Evolutionary conservation across 1,284 basidiomycete species (phyloP), one percentile per base, ranked within the genome.

Genomic region (Testicularia cyperi): DNA sequence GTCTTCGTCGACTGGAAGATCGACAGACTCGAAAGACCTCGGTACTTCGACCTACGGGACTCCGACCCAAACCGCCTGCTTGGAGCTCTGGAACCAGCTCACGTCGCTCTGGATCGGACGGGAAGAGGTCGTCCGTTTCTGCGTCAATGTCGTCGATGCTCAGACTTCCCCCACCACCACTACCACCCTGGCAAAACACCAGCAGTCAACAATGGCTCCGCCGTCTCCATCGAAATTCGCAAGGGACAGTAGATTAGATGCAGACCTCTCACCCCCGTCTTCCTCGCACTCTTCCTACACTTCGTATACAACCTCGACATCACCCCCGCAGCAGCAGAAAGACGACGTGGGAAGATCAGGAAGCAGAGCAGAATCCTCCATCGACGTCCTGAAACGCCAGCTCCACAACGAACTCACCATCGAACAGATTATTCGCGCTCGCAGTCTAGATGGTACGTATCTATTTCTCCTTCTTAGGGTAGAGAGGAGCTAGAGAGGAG

Each of bases 391-490:
- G 32, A 41, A 41, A 2, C 31, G 70, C 4, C 71, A 74, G 33
- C 19, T 74, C 27, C 65, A 60, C 26, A 74, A 74, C 45, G 71
- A 74, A 38, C 42, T 74, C n/a, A 44, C 44, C 12, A 37, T 74
- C 10, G 71, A 74, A 26, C 44, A 44, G 13, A 72, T 72, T 38
- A 65, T 72, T 24, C 41, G 70, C 5, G 55, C 58, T 0, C 38
- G 70, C 8, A 69, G 68, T 9, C 40, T 72, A 6, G 70, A 70
- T 3, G 68, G 56, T 61, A 41, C 16, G 55, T 27, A 8, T 12
- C 29, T 8, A 9, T 16, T 8, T 16, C 9, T 16, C 13, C 16
- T 15, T n/a, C n/a, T n/a, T n/a, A n/a, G n/a, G n/a, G n/a, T n/a
- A n/a, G n/a, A n/a, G n/a, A n/a, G n/a, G n/a, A n/a, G n/a, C n/a